A percentile compares a stretch with the other conserved stretches of the same genome.
phyloP scores from a whole-genome alignment of 495 filamentous ascomycete species.

The Elaphomyces granulatus region DNA sequence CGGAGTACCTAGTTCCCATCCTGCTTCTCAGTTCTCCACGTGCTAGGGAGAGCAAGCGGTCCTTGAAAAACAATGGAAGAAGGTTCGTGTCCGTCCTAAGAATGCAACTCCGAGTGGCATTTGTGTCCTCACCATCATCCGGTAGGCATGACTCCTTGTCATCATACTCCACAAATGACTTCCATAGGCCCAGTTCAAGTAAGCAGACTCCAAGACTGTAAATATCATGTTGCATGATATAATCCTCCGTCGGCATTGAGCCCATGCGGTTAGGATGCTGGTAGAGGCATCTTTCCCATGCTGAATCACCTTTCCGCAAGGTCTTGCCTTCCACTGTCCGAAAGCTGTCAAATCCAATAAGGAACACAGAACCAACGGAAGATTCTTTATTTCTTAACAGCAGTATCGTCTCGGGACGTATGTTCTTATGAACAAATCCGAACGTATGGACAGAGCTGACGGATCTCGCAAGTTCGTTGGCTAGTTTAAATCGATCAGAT shows the following conservation, averaged over 20 bases:
- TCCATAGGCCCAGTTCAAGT: slow-evolving; percentile 30
- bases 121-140: too few species aligned
- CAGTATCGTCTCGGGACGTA: slow-evolving; percentile 29
- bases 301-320: slow-evolving; percentile 12
- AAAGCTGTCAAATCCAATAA: slow-evolving; percentile 29
- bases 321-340: slow-evolving; percentile 10
- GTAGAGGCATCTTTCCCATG: slow-evolving; percentile 27
- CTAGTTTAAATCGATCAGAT: slow-evolving; percentile 13
- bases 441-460: slow-evolving; percentile 27
- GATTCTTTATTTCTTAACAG: slow-evolving; percentile 12
- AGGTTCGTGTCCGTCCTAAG: slow-evolving; percentile 3
- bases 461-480: slow-evolving; percentile 21
- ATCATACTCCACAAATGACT: slow-evolving; percentile 18
- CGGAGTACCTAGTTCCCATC: slow-evolving; percentile 38
- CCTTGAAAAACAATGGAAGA: slow-evolving; percentile 17
- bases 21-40: slow-evolving; percentile 18
- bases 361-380: slow-evolving; percentile 14
- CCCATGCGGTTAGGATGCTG: slow-evolving; percentile 28
- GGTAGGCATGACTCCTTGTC: too few species aligned
- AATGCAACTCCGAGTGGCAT: not conserved
- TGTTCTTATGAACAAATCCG: slow-evolving; percentile 34
- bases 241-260: slow-evolving; percentile 16
- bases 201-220: slow-evolving; percentile 35
- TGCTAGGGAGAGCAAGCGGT: slow-evolving; percentile 26
- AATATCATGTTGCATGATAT: slow-evolving; percentile 34